Base-by-base conservation (phyloP, 768 basidiomycete species). In the Collybiopsis luxurians region DNA sequence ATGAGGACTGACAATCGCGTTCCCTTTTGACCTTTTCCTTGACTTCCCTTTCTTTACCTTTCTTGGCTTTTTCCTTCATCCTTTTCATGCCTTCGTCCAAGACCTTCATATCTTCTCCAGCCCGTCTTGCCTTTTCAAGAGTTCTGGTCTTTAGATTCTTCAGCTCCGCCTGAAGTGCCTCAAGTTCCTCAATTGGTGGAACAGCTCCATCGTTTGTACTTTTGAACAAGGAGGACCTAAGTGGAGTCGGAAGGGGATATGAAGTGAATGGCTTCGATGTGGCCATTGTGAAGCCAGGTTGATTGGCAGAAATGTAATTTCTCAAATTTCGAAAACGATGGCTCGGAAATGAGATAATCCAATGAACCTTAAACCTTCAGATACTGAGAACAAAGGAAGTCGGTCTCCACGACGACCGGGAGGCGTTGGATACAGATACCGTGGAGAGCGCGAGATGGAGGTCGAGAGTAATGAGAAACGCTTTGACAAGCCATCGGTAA, bases 11-110 rank as follows among this genome's bases (percentile, higher is more conserved):
- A 91, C 90, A 84, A 64, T 84, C 89, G 64, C 81, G 82, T 67
- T 90, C 90, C 50, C 83, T 79, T 73, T 87, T 89, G 59, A 85
- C 75, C 71, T 82, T 89, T 56, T 89, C 88, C 43, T 83, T 67
- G n/a, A 77, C 80, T 51, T 51, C 50, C 70, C 79, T 88, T 51
- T 80, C 83, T 68, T 90, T 91, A 0, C 87, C 87, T 72, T 76
- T 81, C 53, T 81, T 82, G 70, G 84, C 87, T 69, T 82, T 85
- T 73, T 90, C 90, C 73, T 83, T 88, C 73, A 90, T 79, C 58
- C 82, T 80, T 53, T 83, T 81, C 81, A 89, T 85, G 48, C 86
- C 87, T 71, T 88, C 89, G 60, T 89, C 84, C 63, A 92, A 84
- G 53, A 82, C 78, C 67, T 78, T 81, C 62, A 90, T 73, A 76